Evolutionary conservation across 768 basidiomycete species (phyloP).

Genomic region (Lentinula lateritia): DNA sequence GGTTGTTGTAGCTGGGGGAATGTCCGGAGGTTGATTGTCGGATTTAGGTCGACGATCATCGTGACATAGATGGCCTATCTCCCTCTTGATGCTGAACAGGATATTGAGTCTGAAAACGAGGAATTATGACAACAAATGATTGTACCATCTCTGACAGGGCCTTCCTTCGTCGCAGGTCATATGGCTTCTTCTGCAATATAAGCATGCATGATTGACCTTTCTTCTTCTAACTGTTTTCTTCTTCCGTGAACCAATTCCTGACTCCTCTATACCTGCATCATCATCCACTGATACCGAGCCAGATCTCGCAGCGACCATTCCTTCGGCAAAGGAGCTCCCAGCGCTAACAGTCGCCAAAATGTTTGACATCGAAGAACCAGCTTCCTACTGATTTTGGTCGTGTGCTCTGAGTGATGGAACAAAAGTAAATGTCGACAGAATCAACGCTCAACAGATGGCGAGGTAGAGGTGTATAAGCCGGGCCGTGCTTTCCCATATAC

Average conservation of each 20-base stretch:
- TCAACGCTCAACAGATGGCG: not conserved
- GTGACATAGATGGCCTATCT: constrained; percentile 92
- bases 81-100: constrained; percentile 77
- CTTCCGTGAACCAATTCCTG: constrained; percentile 31
- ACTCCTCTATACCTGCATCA: not conserved
- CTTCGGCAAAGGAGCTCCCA: constrained; percentile 1
- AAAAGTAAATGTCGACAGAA: not conserved
- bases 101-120: constrained; percentile 1
- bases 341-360: not conserved
- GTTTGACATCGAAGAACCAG: not conserved
- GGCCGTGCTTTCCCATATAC: no score
- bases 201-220: constrained; percentile 89
- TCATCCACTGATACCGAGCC: not conserved
- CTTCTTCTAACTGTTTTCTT: constrained; percentile 61
- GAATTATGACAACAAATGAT: constrained; percentile 10
- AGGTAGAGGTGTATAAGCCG: no score
- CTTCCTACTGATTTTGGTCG: not conserved
- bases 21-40: constrained; percentile 17
- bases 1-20: not conserved
- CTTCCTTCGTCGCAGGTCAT: constrained; percentile 89
- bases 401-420: not conserved
- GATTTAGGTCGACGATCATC: constrained; percentile 69
- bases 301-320: not conserved
- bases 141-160: constrained; percentile 88
- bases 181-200: constrained; percentile 90